Percentiles rank a stretch among this genome's conserved stretches.
Evolutionary conservation across 345 rosid genomes (phyloP).

Genomic region (Theobroma cacao): DNA sequence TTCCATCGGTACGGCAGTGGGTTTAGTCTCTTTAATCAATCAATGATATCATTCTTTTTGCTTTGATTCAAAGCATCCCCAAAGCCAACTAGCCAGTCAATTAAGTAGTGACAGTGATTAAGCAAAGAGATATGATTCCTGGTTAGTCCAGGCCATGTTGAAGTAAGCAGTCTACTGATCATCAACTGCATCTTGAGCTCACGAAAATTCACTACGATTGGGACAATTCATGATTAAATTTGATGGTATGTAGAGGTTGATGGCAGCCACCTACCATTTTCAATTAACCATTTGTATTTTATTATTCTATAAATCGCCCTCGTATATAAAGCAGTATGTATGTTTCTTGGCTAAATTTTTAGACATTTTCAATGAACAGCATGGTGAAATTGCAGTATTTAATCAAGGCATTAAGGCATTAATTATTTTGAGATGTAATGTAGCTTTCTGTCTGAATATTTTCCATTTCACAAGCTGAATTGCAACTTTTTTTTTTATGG

Average conservation of each 20-base stretch:
- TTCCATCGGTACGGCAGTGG: background rate
- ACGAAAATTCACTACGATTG: background rate
- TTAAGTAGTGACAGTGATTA: background rate
- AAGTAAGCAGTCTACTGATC: background rate
- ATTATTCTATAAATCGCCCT: no score
- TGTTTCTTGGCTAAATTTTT: no score
- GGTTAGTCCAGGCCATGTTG: background rate
- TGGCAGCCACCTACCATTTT: background rate
- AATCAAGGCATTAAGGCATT: no score
- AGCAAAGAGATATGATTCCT: background rate
- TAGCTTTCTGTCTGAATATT: no score
- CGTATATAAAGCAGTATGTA: no score
- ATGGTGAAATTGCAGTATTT: no score
- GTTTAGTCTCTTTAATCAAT: background rate
- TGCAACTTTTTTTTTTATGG: no score
- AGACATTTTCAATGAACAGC: no score
- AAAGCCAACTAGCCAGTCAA: conserved; percentile 2
- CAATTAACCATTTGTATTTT: background rate
- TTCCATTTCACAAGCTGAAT: no score
- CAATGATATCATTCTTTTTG: background rate
- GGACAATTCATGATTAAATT: background rate
- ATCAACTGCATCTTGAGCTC: background rate
- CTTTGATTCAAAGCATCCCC: conserved; percentile 8
- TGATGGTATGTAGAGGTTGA: background rate
- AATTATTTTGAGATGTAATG: no score